Percentiles rank a stretch among this genome's conserved stretches.
Conservation (phyloP, 2,329 filamentous ascomycete species). For the Botryosphaeria dothidea region DNA sequence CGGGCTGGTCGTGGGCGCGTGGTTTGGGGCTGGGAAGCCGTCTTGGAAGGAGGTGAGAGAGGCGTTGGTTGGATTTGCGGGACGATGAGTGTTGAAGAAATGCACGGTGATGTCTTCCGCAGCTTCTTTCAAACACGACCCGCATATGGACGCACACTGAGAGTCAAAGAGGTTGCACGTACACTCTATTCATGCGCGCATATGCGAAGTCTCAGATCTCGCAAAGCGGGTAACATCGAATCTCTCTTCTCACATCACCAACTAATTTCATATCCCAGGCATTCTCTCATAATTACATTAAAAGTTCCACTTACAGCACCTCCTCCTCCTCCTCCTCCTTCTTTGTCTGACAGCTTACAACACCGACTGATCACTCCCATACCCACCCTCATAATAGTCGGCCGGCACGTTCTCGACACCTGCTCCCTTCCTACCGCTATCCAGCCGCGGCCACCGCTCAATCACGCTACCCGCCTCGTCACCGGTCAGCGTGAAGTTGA, state of each 20-base stretch:
- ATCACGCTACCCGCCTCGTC: conserved; percentile 38
- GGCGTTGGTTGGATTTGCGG: not conserved
- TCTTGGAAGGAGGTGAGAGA: not conserved
- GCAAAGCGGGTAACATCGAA: no score
- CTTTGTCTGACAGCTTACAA: no score
- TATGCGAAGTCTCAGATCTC: no score
- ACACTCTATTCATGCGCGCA: no score
- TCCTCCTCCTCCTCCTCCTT: no score
- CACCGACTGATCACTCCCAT: conserved; percentile 19
- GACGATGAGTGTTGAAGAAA: not conserved
- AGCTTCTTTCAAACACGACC: no score
- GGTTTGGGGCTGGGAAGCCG: not conserved
- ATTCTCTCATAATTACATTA: no score
- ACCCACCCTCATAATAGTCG: conserved; percentile 35
- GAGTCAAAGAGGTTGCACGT: no score
- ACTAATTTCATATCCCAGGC: no score
- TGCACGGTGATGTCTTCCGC: no score
- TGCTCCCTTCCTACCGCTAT: conserved; percentile 3
- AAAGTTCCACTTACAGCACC: not conserved
- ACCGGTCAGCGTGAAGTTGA: conserved; percentile 52
- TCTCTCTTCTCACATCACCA: no score
- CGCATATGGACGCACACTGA: no score
- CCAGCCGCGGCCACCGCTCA: conserved; percentile 41
- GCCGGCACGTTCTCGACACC: conserved; percentile 21
- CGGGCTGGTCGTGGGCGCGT: not conserved